Conservation (phyloP, 345 rosid species). For the Camelina laxa region DNA sequence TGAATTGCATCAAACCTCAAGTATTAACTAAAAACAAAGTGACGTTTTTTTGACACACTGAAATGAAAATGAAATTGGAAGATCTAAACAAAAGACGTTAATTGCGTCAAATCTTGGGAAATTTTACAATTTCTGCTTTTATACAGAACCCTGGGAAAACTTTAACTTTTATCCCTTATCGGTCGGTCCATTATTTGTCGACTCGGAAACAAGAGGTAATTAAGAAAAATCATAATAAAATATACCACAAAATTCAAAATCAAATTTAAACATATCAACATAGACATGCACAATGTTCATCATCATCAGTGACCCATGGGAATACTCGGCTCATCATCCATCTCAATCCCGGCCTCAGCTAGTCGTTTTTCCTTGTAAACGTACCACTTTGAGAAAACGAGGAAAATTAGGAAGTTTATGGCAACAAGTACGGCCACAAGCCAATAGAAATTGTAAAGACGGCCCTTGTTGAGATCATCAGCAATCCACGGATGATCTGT, state of each 20-base stretch:
- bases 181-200: slow-evolving; percentile 42
- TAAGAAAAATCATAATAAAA: slow-evolving; percentile 30
- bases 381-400: slow-evolving; percentile 76
- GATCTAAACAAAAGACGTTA: slow-evolving; percentile 15
- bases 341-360: slow-evolving; percentile 67
- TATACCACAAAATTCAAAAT: slow-evolving; percentile 41
- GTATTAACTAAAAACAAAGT: background rate
- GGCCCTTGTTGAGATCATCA: slow-evolving; percentile 79
- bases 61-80: background rate
- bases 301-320: slow-evolving; percentile 51
- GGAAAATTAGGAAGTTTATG: slow-evolving; percentile 60
- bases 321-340: slow-evolving; percentile 58
- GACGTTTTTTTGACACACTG: background rate
- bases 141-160: slow-evolving; percentile 34
- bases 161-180: slow-evolving; percentile 40
- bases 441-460: slow-evolving; percentile 87
- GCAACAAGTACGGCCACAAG: slow-evolving; percentile 65
- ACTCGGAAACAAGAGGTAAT: slow-evolving; percentile 33
- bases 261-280: slow-evolving; percentile 34
- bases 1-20: background rate
- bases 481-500: slow-evolving; percentile 75
- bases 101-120: slow-evolving; percentile 26
- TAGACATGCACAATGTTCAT: slow-evolving; percentile 24
- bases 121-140: slow-evolving; percentile 39
- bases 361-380: slow-evolving; percentile 94